Conservation (phyloP, 108 stramenopile species). For the Heterococcus sp. region DNA sequence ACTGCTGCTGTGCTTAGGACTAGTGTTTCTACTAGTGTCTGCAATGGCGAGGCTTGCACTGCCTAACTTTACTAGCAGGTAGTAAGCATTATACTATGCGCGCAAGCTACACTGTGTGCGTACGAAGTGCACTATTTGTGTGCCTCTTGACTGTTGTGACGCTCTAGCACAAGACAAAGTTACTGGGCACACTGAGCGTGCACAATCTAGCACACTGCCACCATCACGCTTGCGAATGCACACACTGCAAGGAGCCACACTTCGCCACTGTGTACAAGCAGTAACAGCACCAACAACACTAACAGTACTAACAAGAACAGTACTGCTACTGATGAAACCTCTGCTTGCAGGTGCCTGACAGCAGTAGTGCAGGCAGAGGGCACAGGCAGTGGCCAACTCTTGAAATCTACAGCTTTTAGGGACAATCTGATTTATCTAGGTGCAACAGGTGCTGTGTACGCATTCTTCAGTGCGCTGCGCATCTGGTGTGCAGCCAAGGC, state of each 20-base stretch:
- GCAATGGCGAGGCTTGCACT: not conserved
- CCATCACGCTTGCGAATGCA: too few relatives aligned
- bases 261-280: too few relatives aligned
- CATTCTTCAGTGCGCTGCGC: not conserved
- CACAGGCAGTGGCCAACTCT: not conserved
- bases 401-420: not conserved
- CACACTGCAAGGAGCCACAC: too few relatives aligned
- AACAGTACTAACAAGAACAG: not conserved
- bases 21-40: too few relatives aligned
- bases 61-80: not conserved
- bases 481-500: constrained; percentile 10
- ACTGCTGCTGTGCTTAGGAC: too few relatives aligned
- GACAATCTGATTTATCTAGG: not conserved
- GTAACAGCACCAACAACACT: not conserved
- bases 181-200: not conserved
- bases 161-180: too few relatives aligned
- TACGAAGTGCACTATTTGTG: not conserved
- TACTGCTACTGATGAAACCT: not conserved
- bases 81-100: not conserved
- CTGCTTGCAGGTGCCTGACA: not conserved
- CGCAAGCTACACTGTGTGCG: not conserved
- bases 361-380: not conserved
- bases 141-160: not conserved
- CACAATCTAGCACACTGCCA: too few relatives aligned
- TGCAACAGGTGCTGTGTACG: not conserved